Evolutionary conservation across 441 rosid species (phyloP), one percentile per base, ranked within the genome.

Genomic region (Syzygium malaccense): DNA sequence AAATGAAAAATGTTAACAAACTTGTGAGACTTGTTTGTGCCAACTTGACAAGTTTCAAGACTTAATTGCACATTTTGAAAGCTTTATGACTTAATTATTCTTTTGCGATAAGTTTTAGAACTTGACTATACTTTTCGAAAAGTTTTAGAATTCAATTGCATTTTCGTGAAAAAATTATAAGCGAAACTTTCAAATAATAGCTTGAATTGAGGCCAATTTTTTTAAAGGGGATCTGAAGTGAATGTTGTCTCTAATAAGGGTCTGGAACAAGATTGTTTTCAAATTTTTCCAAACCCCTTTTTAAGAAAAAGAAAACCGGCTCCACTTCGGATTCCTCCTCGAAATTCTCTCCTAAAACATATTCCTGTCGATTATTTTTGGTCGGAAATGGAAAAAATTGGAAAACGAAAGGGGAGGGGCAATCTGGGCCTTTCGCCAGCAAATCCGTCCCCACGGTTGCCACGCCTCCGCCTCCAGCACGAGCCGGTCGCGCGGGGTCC

Each of bases 381-480:
- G 51, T 37, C 41, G 80, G 80, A 11, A 37, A 5, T 13, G 5
- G 4, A 6, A 5, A 25, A 37, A 19, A 64, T 4, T 30, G 49
- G 49, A 12, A 71, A 68, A 71, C 8, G 49, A 12, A 71, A 25
- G 80, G 80, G 80, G 17, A 71, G 23, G 80, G 80, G 80, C 49
- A 71, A 71, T 37, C 80, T 71, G 80, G 51, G 80, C 49, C 49
- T 37, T 71, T 71, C 49, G 80, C 80, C 28, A 37, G 49, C 51
- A 20, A 37, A 12, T 37, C 49, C 12, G 1, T 3, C 11, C 17
- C 49, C 80, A 4, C 3, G 80, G 2, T 3, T 4, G 6, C 48
- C 48, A 19, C 62, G n/a, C 28, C n/a, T 57, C 20, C 80, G 49
- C 18, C 55, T 32, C 90, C 93, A 92, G 93, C 54, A 12, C 33